Evolutionary conservation across 805 yeast genomes (phyloP), one percentile per base, ranked within the genome.

Genomic region (Kurtzmaniella cleridarum): DNA sequence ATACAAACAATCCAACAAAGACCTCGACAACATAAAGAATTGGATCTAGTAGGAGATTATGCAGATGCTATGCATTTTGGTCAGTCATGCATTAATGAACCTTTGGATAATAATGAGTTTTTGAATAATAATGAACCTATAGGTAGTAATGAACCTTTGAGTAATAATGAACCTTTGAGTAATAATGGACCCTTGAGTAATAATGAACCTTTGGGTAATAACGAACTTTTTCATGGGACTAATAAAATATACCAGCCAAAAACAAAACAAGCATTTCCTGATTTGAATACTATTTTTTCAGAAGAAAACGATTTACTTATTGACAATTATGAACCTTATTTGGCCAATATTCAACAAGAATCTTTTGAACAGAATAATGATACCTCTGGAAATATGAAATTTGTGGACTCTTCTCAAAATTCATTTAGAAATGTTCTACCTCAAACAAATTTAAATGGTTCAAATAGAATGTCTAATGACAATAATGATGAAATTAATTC

Each of bases 191-290:
- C 24, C 8, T 8, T 20, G n/a, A n/a, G 7, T 8, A 20, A 5
- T 20, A 20, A 20, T 5, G 24, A 20, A 20, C 24, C 24, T 20
- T 5, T 8, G 24, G 24, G 24, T 20, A 20, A 20, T 20, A 20
- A 5, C 24, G 8, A 20, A 5, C 24, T 8, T 20, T 8, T 20
- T 20, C 24, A 20, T 20, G 24, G 24, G 8, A 20, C 5, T 20
- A 20, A 20, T 20, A 20, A 20, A 6, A 27, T 35, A 6, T 36
- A 17, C 14, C 33, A 36, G 15, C 39, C 32, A 11, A 14, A 27
- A 18, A 10, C 34, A 15, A 36, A 32, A 13, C 41, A 16, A 17
- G 24, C 23, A 17, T 38, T 32, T 14, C 14, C 41, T 12, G 41
- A 38, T 23, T 28, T 32, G 13, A 28, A 38, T 17, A 30, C 29